Percentiles rank a stretch among this genome's conserved stretches.
Conservation (phyloP, 257 asterid species). For the Haberlea rhodopensis region DNA sequence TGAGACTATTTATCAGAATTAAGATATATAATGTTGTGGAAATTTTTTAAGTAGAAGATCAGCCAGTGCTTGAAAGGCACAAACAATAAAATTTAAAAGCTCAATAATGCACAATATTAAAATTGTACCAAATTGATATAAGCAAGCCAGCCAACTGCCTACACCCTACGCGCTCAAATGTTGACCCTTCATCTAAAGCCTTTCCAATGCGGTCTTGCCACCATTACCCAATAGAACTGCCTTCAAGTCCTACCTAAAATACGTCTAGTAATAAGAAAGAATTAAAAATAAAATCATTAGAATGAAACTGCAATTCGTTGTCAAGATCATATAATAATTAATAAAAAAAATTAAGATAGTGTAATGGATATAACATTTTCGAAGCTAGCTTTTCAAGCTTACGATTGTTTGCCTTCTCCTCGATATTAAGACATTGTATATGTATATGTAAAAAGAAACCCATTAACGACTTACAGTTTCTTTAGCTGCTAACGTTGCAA, state of each 20-base stretch:
- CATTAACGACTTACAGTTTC: slow-evolving; percentile 67
- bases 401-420: neutral
- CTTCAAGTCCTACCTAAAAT: slow-evolving; percentile 98
- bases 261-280: slow-evolving; percentile 20
- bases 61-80: neutral
- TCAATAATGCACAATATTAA: neutral
- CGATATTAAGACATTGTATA: too few relatives aligned
- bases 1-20: slow-evolving; percentile 15
- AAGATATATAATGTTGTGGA: neutral
- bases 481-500: slow-evolving; percentile 99
- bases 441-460: neutral
- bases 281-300: slow-evolving; percentile 6
- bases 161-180: slow-evolving; percentile 86
- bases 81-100: neutral
- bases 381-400: too few relatives aligned
- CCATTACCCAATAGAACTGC: slow-evolving; percentile 94
- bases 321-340: too few relatives aligned
- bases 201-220: slow-evolving; percentile 94
- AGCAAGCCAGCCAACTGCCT: slow-evolving; percentile 92
- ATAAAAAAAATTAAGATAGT: too few relatives aligned
- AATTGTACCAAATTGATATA: slow-evolving; percentile 74
- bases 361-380: too few relatives aligned
- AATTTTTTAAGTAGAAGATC: neutral
- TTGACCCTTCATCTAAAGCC: slow-evolving; percentile 74
- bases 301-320: neutral